Base-by-base conservation (phyloP, 2,329 filamentous ascomycete species). In the Lecanicillium sp. region DNA sequence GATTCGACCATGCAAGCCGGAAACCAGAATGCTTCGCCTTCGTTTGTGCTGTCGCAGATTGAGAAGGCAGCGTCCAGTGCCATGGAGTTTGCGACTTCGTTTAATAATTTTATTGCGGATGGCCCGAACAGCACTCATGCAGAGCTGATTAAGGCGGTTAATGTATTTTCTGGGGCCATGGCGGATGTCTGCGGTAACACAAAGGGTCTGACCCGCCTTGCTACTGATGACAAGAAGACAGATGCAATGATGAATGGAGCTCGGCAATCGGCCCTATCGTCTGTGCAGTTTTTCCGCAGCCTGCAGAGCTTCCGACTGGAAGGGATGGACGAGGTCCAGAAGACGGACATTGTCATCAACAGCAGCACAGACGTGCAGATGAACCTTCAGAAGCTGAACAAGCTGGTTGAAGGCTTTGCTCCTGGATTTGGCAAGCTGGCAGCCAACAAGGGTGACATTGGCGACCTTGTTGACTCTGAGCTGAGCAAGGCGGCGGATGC, bases 21-120 rank as follows among this genome's bases (percentile, higher is more conserved):
- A 61, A 98, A 98, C 66, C 92, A 97, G 65, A 98, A 94, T 54
- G 92, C 92, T 1, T 94, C 89, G 29, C 88, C 92, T 12, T 79
- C 90, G 2, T 97, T 94, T 57, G 89, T 98, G 11, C 72, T 98
- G 36, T 97, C 90, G 2, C 90, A 97, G 60, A 89, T 97, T 42
- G 92, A 98, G 59, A 98, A 97, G 68, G 89, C 92, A 1, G 92
- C 89, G 7, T 80, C 88, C 9, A 94, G 81, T 48, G 87, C 92
- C 11, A 97, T 94, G 62, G 92, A 98, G 58, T 98, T 98, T 62
- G 92, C 90, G 2, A 97, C 90, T 0, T 83, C 92, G 0, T 98
- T 97, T 72, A 98, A 96, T 69, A 94, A 94, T 63, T 97, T 94
- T 61, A 94, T 98, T 52, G 92, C 90, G 7, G 92, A 98, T 56